Evolutionary conservation across 306 rosid species (phyloP), one percentile per base, ranked within the genome.

Genomic region (Lagenaria siceraria): DNA sequence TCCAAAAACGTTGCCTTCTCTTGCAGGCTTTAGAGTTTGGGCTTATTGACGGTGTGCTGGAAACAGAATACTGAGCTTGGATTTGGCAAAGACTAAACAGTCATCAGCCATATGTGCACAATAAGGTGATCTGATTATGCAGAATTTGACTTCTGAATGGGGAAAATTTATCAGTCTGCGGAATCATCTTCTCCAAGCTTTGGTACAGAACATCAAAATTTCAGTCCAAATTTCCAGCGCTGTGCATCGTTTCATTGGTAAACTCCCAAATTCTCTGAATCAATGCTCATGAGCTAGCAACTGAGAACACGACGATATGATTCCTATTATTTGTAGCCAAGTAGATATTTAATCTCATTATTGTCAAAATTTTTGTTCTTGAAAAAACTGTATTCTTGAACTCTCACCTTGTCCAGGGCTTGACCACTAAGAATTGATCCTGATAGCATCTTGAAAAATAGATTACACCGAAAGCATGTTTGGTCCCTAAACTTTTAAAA

Each of bases 11-110:
- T 17, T 74, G 21, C 51, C 76, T 76, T 48, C 43, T 19, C 59
- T 70, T 86, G 90, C 89, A 95, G 99, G 99, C 97, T 66, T 56
- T 92, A 88, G 99, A 95, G 79, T 89, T 92, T 78, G 99, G 99
- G 71, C 93, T 92, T 43, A 86, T 92, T 18, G 99, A 95, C 55
- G 92, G 97, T 51, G 87, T 90, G 63, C 82, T 95, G 80, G 99
- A 92, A 86, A 95, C 99, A 11, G 97, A 92, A 78, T 95, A 92
- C 79, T 94, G 85, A 91, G 40, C 74, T 61, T 49, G 62, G 35
- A 5, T 21, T 75, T 55, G 63, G 77, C 82, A 79, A 66, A 65
- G 18, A 19, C 38, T 62, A 53, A 42, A 10, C 5, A 5, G 8
- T 42, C 35, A 43, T 69, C 55, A 69, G 75, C 75, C 36, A 22